Evolutionary conservation across 1,139 yeast species (phyloP), one percentile per base, ranked within the genome.

Genomic region (Hansenula lynferdii): DNA sequence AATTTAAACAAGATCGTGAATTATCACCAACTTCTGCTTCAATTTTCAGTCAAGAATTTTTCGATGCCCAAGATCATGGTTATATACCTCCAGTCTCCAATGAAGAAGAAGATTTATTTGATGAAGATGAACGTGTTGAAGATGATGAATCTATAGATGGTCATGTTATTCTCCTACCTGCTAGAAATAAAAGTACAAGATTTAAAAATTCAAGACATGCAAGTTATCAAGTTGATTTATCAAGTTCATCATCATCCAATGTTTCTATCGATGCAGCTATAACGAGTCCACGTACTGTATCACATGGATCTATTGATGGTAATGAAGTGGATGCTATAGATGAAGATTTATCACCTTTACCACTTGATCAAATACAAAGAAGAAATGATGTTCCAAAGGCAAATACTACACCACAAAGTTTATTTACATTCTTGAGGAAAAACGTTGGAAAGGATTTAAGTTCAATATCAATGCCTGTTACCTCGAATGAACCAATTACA

Each of bases 381-480:
- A 72, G 90, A 39, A 56, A 61, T 23, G 85, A 76, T 39, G 69
- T 90, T n/a, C 75, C 77, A 3, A 65, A 67, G 15, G 75, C 89
- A 40, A 67, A 67, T 0, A 73, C 79, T 33, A 66, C 78, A 0
- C 97, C 97, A 3, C 96, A 96, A 6, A 83, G 94, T 46, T 63
- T 92, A 28, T 66, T 90, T 38, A 74, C 89, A 1, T 76, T 89
- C 53, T 70, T 92, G 42, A 75, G 96, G 40, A 89, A 90, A 57
- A 89, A 87, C 53, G 95, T 90, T 14, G 97, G 97, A 20, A 90
- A 90, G 56, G 97, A 90, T 60, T 60, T 90, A 46, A 74, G 92
- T 0, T 75, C 92, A 1, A 77, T 89, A 41, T 82, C 96, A 1
- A 89, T 90, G 94, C 98, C 98, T 1, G 96, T 92, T 6, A 82